Percentiles rank a stretch among this genome's conserved stretches.
phyloP scores from a whole-genome alignment of 768 basidiomycete species.

The Amanita exitialis region DNA sequence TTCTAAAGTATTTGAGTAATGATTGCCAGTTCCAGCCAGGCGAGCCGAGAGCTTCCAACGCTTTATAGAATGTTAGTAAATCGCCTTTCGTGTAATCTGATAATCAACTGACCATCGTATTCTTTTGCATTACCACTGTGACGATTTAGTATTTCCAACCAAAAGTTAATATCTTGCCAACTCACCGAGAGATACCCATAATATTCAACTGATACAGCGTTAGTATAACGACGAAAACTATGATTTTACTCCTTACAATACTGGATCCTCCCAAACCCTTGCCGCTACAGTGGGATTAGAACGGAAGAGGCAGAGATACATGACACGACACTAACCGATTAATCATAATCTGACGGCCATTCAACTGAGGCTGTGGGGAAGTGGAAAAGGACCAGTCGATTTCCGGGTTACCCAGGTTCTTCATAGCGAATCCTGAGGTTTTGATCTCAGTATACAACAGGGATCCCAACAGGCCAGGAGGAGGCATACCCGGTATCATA shows the following conservation, averaged over 20 bases:
- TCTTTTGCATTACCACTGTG: background rate
- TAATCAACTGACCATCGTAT: slow-evolving; percentile 2
- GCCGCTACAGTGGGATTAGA: slow-evolving; percentile 11
- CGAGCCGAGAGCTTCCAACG: slow-evolving; percentile 9
- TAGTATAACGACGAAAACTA: background rate
- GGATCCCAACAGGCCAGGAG: no score
- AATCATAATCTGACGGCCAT: slow-evolving; percentile 9
- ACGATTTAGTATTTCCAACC: background rate
- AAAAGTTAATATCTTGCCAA: slow-evolving; percentile 4
- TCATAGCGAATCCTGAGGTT: slow-evolving; percentile 1
- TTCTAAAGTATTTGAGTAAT: slow-evolving; percentile 11
- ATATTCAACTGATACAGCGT: slow-evolving; percentile 2
- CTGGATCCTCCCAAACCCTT: slow-evolving; percentile 20
- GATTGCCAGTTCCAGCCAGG: slow-evolving; percentile 13
- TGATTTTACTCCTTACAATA: slow-evolving; percentile 4
- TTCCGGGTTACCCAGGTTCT: slow-evolving; percentile 10
- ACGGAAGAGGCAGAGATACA: background rate
- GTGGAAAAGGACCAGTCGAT: slow-evolving; percentile 19
- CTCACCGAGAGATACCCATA: slow-evolving; percentile 6
- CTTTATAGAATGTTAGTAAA: slow-evolving; percentile 7
- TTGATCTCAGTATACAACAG: background rate
- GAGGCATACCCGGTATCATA: slow-evolving; percentile 13
- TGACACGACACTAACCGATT: background rate
- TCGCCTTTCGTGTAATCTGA: background rate
- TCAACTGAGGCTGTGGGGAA: slow-evolving; percentile 14